Base-by-base conservation (phyloP, 73 alveolate species). In the Effrenium voratum region DNA sequence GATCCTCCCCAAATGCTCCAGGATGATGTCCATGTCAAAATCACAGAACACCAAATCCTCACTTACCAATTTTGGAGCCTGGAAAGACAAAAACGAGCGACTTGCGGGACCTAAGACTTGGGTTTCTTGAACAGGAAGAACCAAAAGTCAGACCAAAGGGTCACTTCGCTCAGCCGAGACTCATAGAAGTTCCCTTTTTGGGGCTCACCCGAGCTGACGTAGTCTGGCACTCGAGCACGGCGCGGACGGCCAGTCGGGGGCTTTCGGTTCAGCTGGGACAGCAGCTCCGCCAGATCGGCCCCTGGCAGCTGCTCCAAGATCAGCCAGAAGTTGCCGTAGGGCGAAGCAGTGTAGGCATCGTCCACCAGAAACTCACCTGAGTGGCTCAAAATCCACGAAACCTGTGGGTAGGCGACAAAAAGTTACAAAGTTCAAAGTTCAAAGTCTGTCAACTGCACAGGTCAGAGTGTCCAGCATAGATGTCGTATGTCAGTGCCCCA, bases 281-380 rank as follows among this genome's bases (percentile, higher is more conserved):
- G 26, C 6, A 88, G 96, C 45, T 66, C 59, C 43, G 40, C 50
- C 44, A 88, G 87, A 5, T 3, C 36, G 4, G 82, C 38, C n/a
- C 84, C 95, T 1, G 43, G 75, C 8, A 30, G 44, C 88, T 55
- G n/a, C 32, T 72, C 77, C 60, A 75, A 40, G 63, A 70, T 91
- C 80, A 91, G 49, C 98, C 98, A 91, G 47, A 91, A 72, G 45
- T 91, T 91, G 13, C 81, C 98, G n/a, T 73, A 91, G 34, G 98
- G 98, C 52, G 98, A 91, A 22, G 98, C 68, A 10, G 45, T 73
- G 91, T 91, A 91, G 49, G 45, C 98, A 10, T 91, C 98, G 38
- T 91, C 81, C 81, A 91, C 49, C 2, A 55, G 45, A 47, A 91
- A 50, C 1, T n/a, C n/a, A n/a, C n/a, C n/a, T n/a, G n/a, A n/a